Percentiles rank a stretch among this genome's conserved stretches.
Conservation (phyloP, 2,329 filamentous ascomycete species). For the Cyclaneusma minus region DNA sequence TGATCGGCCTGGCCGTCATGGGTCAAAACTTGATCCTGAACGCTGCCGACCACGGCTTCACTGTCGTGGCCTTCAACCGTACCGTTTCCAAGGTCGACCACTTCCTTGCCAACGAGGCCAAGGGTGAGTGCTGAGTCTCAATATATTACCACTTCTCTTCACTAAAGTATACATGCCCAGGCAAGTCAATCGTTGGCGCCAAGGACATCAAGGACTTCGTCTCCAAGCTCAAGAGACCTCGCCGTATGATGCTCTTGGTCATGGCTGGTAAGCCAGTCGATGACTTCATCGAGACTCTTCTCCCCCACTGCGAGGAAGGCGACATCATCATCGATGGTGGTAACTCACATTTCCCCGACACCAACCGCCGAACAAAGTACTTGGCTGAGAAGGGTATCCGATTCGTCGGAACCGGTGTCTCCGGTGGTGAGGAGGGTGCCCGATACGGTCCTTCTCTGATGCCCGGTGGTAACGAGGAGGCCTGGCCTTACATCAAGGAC, state of each 20-base stretch:
- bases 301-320: slow-evolving; percentile 66
- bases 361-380: slow-evolving; percentile 92
- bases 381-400: slow-evolving; percentile 74
- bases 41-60: slow-evolving; percentile 85
- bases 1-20: slow-evolving; percentile 88
- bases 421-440: slow-evolving; percentile 97
- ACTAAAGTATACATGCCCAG: slow-evolving; percentile 31
- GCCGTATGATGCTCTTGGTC: slow-evolving; percentile 96
- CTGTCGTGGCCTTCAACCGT: slow-evolving; percentile 95
- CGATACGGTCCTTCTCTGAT: slow-evolving; percentile 95
- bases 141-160: neutral
- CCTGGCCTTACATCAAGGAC: slow-evolving; percentile 97
- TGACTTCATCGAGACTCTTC: slow-evolving; percentile 93
- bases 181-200: slow-evolving; percentile 90
- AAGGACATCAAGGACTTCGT: slow-evolving; percentile 90
- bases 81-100: slow-evolving; percentile 96
- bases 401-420: slow-evolving; percentile 95
- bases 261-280: slow-evolving; percentile 97
- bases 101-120: slow-evolving; percentile 82
- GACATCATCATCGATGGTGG: slow-evolving; percentile 99
- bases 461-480: slow-evolving; percentile 96
- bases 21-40: slow-evolving; percentile 82
- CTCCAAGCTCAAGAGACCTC: slow-evolving; percentile 90
- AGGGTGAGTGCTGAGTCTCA: slow-evolving; percentile 33
- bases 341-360: slow-evolving; percentile 98